These are phyloP conservation scores for Lasiosphaeris hirsuta DNA, from an alignment of 495 filamentous ascomycete species.

Conservation along the genomic window DNA sequence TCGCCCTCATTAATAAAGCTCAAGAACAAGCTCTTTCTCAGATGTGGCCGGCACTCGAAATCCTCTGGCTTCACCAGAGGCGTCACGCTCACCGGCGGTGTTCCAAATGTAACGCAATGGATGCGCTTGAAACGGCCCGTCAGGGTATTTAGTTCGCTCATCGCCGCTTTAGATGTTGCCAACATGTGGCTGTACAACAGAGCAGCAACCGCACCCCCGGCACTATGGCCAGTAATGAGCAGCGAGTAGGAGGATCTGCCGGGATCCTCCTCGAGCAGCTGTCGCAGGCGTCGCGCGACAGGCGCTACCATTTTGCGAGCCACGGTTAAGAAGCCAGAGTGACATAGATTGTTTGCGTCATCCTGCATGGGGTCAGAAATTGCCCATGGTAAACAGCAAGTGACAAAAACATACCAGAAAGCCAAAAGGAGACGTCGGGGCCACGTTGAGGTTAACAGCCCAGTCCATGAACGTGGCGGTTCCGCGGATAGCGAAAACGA, in stretches of 20 bases:
- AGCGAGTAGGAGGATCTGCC: constrained; percentile 63
- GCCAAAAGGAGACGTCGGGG: constrained; percentile 56
- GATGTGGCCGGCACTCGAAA: constrained; percentile 23
- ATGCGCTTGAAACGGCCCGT: constrained; percentile 68
- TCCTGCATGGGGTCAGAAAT: constrained; percentile 45
- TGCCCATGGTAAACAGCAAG: background rate
- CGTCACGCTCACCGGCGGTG: constrained; percentile 69
- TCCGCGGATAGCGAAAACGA: constrained; percentile 78
- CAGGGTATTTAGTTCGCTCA: constrained; percentile 64
- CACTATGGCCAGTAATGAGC: constrained; percentile 79
- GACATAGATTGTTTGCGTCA: constrained; percentile 70
- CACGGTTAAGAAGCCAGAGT: constrained; percentile 72
- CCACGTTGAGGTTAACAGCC: constrained; percentile 71
- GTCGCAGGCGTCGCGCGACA: constrained; percentile 63
- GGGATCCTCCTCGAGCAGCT: constrained; percentile 67
- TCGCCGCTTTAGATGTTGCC: constrained; percentile 46
- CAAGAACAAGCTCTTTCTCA: constrained; percentile 65
- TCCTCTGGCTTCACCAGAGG: constrained; percentile 58
- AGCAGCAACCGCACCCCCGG: constrained; percentile 74
- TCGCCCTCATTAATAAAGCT: constrained; percentile 84
- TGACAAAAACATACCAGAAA: constrained; percentile 53
- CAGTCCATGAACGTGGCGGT: constrained; percentile 79
- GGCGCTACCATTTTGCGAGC: constrained; percentile 70
- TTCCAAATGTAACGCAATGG: constrained; percentile 80
- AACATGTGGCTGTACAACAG: constrained; percentile 79